Conservation (phyloP, 106 monocot genomes). For the Acorus calamus region DNA sequence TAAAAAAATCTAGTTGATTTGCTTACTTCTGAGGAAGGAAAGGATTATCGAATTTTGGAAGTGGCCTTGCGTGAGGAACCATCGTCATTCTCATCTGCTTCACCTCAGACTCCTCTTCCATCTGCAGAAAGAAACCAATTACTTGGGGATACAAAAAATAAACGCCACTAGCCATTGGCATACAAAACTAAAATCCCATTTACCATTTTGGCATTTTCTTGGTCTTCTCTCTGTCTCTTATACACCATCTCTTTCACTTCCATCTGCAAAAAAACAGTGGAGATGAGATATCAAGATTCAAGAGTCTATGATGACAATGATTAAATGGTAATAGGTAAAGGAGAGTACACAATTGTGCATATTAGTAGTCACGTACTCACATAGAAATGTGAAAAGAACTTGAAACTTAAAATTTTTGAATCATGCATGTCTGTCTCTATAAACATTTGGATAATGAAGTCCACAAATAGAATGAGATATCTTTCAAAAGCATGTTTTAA, state of each 20-base stretch:
- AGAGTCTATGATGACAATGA: not conserved
- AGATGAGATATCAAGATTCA: not conserved
- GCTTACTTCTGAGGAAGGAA: conserved; percentile 76
- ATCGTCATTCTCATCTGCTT: conserved; percentile 89
- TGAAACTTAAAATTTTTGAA: no score
- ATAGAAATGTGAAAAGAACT: no score
- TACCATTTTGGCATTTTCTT: conserved; percentile 61
- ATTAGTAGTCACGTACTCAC: no score
- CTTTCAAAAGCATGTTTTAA: no score
- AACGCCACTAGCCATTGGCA: not conserved
- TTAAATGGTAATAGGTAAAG: not conserved
- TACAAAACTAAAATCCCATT: not conserved
- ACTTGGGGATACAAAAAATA: not conserved
- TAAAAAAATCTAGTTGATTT: no score
- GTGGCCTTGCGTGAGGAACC: conserved; percentile 78
- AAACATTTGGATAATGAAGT: no score
- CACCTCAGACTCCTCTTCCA: conserved; percentile 79
- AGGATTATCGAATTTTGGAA: conserved; percentile 71
- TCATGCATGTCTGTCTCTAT: no score
- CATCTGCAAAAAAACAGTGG: conserved; percentile 27
- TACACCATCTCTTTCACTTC: conserved; percentile 66
- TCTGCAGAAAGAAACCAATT: conserved; percentile 20
- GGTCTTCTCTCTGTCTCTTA: conserved; percentile 86
- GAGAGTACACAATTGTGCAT: no score
- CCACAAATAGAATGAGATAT: no score